Conservation (phyloP, 108 stramenopile genomes). For the Epithemia pelagica region DNA sequence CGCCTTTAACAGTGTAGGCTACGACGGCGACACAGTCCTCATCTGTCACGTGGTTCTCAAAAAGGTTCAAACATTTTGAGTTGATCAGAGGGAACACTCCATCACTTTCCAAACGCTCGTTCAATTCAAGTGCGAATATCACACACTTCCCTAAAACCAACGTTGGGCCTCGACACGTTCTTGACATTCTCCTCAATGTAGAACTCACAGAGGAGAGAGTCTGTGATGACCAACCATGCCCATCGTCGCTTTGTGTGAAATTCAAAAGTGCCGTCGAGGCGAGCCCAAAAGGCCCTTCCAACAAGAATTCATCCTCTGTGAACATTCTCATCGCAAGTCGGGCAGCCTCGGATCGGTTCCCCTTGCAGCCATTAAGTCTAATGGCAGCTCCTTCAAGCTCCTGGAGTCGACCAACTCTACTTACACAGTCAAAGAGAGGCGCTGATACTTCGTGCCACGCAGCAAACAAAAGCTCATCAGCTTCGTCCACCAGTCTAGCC, state of each 20-base stretch:
- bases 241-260: not conserved
- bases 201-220: not conserved
- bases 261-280: slow-evolving; percentile 19
- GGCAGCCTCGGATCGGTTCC: slow-evolving; percentile 29
- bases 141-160: slow-evolving; percentile 18
- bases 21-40: slow-evolving; percentile 22
- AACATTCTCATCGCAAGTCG: slow-evolving; percentile 49
- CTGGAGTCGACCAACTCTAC: slow-evolving; percentile 38
- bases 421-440: slow-evolving; percentile 36
- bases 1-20: not conserved
- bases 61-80: slow-evolving; percentile 9
- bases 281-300: slow-evolving; percentile 26
- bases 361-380: slow-evolving; percentile 15
- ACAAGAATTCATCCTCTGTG: slow-evolving; percentile 51
- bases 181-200: slow-evolving; percentile 18
- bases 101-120: slow-evolving; percentile 12
- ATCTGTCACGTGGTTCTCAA: slow-evolving; percentile 14
- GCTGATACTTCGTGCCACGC: slow-evolving; percentile 20
- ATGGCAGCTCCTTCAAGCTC: slow-evolving; percentile 42
- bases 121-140: slow-evolving; percentile 24
- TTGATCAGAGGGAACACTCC: slow-evolving; percentile 5
- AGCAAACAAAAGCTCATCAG: slow-evolving; percentile 26
- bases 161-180: slow-evolving; percentile 10
- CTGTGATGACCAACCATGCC: not conserved
- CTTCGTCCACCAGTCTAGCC: slow-evolving; percentile 31